Evolutionary conservation across 345 rosid genomes (phyloP), one percentile per base, ranked within the genome.

Genomic region (Citrus hindsii): DNA sequence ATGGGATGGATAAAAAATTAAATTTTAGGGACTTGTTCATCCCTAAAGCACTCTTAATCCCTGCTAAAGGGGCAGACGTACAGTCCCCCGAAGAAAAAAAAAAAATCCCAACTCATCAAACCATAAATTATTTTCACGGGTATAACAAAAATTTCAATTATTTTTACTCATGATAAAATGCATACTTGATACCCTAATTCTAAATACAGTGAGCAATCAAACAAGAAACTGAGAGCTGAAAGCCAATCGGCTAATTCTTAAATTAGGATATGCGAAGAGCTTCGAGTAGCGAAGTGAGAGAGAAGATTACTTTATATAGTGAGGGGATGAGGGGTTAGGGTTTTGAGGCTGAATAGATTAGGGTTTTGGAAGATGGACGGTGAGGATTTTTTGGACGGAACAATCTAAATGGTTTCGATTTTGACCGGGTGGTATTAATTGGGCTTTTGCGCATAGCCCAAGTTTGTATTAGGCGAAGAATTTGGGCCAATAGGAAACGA

Each of bases 11-110:
- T 70, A 19, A 53, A 1, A 35, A 33, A 27, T 6, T 56, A 37
- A 53, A 74, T 79, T 10, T 82, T 14, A 71, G 82, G 82, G 80
- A 79, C 82, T 60, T 30, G 77, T 79, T 76, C 80, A 76, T 60
- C 82, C 85, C 85, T 76, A 18, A 28, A 82, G 85, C 85, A 79
- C 75, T 59, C 75, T 1, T 21, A 0, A 25, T 13, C 6, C n/a
- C 75, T 67, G 82, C 82, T 71, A 78, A 55, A 62, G 76, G 67
- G 81, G 79, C 78, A 66, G 82, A 82, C 75, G 71, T 69, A 6
- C 42, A 60, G 75, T 82, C 82, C 82, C 85, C 67, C 24, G 3
- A 4, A 71, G 6, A 0, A 6, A 42, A 2, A 3, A n/a, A n/a
- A 2, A 16, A 46, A 2, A 3, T 16, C 13, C 6, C 6, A 32